Conservation (phyloP, 2,329 filamentous ascomycete genomes). For the Penicillium italicum region DNA sequence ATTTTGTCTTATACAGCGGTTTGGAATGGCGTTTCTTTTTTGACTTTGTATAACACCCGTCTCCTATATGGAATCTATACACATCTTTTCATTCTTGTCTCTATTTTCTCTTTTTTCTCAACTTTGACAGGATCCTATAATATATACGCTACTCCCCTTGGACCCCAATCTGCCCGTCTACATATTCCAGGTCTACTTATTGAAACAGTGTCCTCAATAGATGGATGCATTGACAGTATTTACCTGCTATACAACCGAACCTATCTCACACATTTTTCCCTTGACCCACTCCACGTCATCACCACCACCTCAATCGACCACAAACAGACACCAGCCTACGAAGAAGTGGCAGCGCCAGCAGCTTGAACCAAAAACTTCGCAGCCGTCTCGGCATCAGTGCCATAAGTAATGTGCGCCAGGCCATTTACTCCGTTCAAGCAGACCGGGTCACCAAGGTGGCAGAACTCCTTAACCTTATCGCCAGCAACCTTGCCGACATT, state of each 20-base stretch:
- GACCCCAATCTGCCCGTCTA: not conserved
- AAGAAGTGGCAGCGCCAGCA: constrained; percentile 15
- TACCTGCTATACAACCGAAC: not conserved
- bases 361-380: constrained; percentile 37
- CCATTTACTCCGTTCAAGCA: constrained; percentile 47
- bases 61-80: constrained; percentile 12
- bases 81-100: constrained; percentile 2
- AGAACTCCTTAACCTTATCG: constrained; percentile 48
- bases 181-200: not conserved
- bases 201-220: not conserved
- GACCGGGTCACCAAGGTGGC: constrained; percentile 51
- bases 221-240: not conserved
- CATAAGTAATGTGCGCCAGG: constrained; percentile 44
- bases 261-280: not conserved
- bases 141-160: not conserved
- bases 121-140: not conserved
- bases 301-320: not conserved
- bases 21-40: constrained; percentile 22
- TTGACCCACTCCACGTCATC: not conserved
- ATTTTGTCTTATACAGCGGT: constrained; percentile 21
- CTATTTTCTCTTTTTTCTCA: not conserved
- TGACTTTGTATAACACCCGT: constrained; percentile 21
- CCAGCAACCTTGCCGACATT: constrained; percentile 40
- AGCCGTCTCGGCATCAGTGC: constrained; percentile 33
- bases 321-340: not conserved